Evolutionary conservation across 179 eudicot genomes (phyloP).

Genomic region (Camellia oleifera): DNA sequence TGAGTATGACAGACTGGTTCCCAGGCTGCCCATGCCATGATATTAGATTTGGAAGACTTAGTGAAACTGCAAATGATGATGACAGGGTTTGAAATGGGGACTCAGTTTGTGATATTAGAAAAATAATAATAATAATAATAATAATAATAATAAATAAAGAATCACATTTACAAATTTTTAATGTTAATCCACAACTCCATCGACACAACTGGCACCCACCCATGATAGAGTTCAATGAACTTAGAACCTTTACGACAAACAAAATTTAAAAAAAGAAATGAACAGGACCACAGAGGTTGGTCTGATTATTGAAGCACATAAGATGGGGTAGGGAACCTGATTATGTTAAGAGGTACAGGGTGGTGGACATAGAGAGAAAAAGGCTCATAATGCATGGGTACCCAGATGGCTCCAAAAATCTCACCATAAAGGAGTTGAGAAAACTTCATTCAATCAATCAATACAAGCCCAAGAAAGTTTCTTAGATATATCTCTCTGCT

Average conservation of each 20-base stretch:
- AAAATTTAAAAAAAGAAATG: background rate
- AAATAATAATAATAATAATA: no score
- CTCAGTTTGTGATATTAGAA: no score
- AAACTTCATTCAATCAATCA: no score
- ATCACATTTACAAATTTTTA: background rate
- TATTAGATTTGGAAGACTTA: no score
- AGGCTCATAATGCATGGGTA: no score
- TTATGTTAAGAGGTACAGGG: background rate
- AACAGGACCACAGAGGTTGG: constrained; percentile 7
- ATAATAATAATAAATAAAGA: no score
- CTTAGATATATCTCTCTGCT: background rate
- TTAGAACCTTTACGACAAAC: background rate
- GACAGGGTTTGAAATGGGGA: no score
- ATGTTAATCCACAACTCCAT: background rate
- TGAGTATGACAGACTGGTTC: background rate
- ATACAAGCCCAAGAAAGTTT: background rate
- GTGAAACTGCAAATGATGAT: no score
- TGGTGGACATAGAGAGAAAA: no score
- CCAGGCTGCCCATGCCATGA: no score
- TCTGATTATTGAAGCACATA: background rate
- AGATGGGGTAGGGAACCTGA: background rate
- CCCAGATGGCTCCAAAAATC: no score
- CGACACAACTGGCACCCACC: constrained; percentile 5
- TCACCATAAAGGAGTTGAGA: no score
- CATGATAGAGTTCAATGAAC: background rate